Evolutionary conservation across 495 filamentous ascomycete species (phyloP).

Genomic region (Daldinia decipiens): DNA sequence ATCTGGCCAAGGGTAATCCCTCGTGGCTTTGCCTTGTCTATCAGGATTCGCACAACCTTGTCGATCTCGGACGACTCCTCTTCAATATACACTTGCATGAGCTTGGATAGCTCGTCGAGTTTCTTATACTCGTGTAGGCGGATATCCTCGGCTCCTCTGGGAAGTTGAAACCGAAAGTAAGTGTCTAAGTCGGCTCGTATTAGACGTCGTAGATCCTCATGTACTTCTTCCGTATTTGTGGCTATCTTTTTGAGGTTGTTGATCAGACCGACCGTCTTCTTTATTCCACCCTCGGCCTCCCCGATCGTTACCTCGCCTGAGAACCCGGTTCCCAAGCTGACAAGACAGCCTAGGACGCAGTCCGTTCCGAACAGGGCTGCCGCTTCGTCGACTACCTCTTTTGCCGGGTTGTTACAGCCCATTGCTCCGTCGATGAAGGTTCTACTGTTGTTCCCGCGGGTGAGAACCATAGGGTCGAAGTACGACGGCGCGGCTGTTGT

Average conservation of each 20-base stretch:
- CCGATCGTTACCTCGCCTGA: conserved; percentile 14
- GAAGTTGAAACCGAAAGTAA: conserved; percentile 11
- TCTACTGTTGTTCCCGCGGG: conserved; percentile 3
- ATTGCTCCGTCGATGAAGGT: conserved; percentile 46
- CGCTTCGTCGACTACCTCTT: conserved; percentile 35
- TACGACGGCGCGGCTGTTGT: conserved; percentile 47
- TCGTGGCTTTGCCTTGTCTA: conserved; percentile 1
- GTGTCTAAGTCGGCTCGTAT: conserved; percentile 8
- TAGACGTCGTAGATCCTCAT: not conserved
- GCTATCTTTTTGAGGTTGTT: conserved; percentile 16
- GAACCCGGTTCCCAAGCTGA: conserved; percentile 18
- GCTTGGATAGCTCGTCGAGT: conserved; percentile 5
- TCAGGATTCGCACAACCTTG: conserved; percentile 8
- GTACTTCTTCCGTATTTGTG: conserved; percentile 9
- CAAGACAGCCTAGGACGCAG: conserved; percentile 14
- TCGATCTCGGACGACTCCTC: conserved; percentile 1
- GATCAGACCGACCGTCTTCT: not conserved
- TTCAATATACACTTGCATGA: conserved; percentile 10
- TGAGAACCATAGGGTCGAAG: conserved; percentile 40
- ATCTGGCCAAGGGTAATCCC: conserved; percentile 7
- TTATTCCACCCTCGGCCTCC: not conserved
- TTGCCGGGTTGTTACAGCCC: conserved; percentile 45
- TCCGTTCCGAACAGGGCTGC: conserved; percentile 13
- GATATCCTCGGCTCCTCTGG: not conserved
- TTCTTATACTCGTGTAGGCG: conserved; percentile 7